Percentiles rank a stretch among this genome's conserved stretches.
These are phyloP conservation scores for Ceratorhiza oryzae-sativae DNA, from an alignment of 1,284 basidiomycete genomes.

Conservation along the genomic window DNA sequence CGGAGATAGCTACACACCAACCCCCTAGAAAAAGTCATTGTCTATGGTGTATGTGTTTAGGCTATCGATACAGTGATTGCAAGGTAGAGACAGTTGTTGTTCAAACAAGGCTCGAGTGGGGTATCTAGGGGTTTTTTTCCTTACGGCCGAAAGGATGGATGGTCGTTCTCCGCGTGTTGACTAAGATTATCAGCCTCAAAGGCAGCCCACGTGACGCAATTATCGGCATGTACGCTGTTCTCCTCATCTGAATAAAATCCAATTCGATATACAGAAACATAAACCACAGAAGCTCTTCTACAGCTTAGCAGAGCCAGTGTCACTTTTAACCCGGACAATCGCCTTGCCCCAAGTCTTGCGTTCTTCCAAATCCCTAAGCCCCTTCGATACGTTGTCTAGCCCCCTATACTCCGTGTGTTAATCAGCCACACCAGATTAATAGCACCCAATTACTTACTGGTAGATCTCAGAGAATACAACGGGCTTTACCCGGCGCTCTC, in stretches of 20 bases:
- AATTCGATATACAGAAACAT: background rate
- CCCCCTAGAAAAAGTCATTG: constrained; percentile 91
- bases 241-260: background rate
- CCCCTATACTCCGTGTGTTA: constrained; percentile 45
- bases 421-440: background rate
- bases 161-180: constrained; percentile 30
- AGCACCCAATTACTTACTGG: constrained; percentile 46
- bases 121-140: constrained; percentile 26
- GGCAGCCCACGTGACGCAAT: constrained; percentile 2
- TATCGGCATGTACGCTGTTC: background rate
- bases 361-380: constrained; percentile 71
- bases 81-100: constrained; percentile 6
- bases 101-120: background rate
- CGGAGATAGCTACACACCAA: constrained; percentile 62
- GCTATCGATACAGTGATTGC: constrained; percentile 36
- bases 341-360: constrained; percentile 95
- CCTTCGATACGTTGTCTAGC: constrained; percentile 65
- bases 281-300: constrained; percentile 27
- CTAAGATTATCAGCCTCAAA: background rate
- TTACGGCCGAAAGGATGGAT: constrained; percentile 36
- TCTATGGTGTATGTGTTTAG: constrained; percentile 2
- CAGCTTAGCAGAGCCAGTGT: constrained; percentile 47
- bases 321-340: constrained; percentile 69
- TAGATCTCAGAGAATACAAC: constrained; percentile 77
- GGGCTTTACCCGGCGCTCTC: constrained; percentile 69